Percentiles rank a stretch among this genome's conserved stretches.
Evolutionary conservation across 2,329 filamentous ascomycete species (phyloP).

Genomic region (Penicillium sclerotigenum): DNA sequence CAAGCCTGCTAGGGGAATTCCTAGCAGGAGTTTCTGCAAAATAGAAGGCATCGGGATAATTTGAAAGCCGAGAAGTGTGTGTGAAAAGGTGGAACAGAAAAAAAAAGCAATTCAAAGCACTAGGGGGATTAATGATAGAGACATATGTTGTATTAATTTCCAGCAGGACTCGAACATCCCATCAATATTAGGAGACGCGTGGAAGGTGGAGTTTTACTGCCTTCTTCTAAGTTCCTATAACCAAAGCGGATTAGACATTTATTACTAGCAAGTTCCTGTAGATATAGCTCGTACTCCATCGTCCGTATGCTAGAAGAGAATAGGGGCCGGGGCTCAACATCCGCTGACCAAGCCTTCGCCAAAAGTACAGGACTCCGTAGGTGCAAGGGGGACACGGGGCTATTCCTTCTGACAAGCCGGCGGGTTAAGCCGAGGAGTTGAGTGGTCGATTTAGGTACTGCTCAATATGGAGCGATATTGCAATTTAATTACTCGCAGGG

Average conservation of each 20-base stretch:
- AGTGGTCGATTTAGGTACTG: no score
- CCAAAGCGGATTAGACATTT: neutral
- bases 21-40: neutral
- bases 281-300: neutral
- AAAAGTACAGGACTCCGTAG: neutral
- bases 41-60: neutral
- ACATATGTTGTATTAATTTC: neutral
- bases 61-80: neutral
- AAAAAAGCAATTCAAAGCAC: neutral
- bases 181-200: neutral
- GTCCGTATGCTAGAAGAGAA: no score
- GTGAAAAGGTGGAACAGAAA: neutral
- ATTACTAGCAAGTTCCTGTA: neutral
- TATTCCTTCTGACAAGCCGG: no score
- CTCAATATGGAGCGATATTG: no score
- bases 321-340: no score
- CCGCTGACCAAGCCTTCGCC: neutral
- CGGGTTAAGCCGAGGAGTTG: no score
- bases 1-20: neutral
- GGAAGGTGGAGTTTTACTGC: neutral
- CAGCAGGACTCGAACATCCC: neutral
- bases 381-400: no score
- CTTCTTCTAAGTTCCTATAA: neutral
- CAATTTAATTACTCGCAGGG: no score
- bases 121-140: neutral